These are phyloP conservation scores for Garcia nutans DNA, from an alignment of 345 rosid species.

Conservation along the genomic window DNA sequence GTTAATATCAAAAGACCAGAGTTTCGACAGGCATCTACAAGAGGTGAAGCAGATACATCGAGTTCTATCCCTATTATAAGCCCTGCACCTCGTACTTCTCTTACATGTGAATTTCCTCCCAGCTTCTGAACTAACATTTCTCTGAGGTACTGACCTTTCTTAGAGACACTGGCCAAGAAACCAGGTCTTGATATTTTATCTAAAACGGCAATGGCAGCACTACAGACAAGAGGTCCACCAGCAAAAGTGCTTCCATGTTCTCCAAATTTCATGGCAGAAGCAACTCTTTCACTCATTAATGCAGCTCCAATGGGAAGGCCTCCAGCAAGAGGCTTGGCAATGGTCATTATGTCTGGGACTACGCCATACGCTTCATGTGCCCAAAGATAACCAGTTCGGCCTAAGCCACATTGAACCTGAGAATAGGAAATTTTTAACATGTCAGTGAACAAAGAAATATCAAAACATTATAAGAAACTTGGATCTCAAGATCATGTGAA, in stretches of 20 bases:
- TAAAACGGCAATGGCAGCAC: constrained; percentile 60
- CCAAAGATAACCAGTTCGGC: constrained; percentile 79
- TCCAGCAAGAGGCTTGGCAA: constrained; percentile 96
- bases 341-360: constrained; percentile 83
- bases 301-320: constrained; percentile 90
- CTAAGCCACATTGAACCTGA: constrained; percentile 89
- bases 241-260: constrained; percentile 98
- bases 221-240: constrained; percentile 73
- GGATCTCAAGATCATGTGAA: background rate
- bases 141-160: constrained; percentile 68
- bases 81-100: constrained; percentile 81
- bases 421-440: background rate
- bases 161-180: constrained; percentile 66
- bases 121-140: constrained; percentile 53
- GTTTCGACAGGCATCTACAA: constrained; percentile 74
- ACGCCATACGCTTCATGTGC: constrained; percentile 68
- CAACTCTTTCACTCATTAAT: constrained; percentile 72
- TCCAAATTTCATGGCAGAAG: constrained; percentile 59
- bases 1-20: constrained; percentile 68
- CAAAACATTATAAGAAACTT: background rate
- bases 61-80: constrained; percentile 79
- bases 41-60: constrained; percentile 58
- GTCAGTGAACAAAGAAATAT: too few species aligned
- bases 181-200: constrained; percentile 66
- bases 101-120: constrained; percentile 65